phyloP scores from a whole-genome alignment of 2,329 filamentous ascomycete species.

The Penicillium sp. region DNA sequence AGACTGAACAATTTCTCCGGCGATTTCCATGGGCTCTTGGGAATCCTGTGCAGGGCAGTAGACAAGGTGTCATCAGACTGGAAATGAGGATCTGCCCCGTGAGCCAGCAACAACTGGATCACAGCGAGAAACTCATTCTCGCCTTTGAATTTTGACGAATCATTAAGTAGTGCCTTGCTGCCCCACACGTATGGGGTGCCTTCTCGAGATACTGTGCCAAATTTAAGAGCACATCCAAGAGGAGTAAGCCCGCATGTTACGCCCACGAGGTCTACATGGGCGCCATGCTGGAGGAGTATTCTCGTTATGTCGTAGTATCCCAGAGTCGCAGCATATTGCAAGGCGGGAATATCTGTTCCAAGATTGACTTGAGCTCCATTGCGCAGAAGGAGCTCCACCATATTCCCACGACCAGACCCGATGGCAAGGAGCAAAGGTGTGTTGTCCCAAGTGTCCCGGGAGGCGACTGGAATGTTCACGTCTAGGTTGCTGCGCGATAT shows the following conservation, averaged over 20 bases:
- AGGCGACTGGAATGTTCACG: fast-evolving
- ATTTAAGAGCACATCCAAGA: neutral
- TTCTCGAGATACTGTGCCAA: neutral
- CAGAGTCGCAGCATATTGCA: neutral
- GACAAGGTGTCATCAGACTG: fast-evolving
- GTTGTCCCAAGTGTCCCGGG: fast-evolving
- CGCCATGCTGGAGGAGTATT: neutral
- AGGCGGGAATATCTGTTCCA: neutral
- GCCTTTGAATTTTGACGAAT: neutral
- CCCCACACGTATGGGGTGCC: neutral
- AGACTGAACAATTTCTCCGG: neutral
- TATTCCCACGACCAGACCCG: neutral
- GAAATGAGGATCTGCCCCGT: neutral
- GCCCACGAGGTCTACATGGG: neutral
- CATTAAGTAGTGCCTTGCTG: neutral
- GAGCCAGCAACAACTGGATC: neutral
- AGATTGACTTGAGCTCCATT: neutral
- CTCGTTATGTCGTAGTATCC: neutral
- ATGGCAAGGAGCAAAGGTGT: neutral
- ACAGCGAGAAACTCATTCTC: neutral
- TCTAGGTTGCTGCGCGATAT: neutral
- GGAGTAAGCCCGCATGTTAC: neutral
- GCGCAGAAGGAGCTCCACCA: neutral
- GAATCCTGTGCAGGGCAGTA: neutral
- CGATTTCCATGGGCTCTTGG: neutral